A percentile compares a stretch with the other conserved stretches of the same genome.
Evolutionary conservation across 1,139 yeast species (phyloP).

Genomic region (Eremothecium sinecaudum): DNA sequence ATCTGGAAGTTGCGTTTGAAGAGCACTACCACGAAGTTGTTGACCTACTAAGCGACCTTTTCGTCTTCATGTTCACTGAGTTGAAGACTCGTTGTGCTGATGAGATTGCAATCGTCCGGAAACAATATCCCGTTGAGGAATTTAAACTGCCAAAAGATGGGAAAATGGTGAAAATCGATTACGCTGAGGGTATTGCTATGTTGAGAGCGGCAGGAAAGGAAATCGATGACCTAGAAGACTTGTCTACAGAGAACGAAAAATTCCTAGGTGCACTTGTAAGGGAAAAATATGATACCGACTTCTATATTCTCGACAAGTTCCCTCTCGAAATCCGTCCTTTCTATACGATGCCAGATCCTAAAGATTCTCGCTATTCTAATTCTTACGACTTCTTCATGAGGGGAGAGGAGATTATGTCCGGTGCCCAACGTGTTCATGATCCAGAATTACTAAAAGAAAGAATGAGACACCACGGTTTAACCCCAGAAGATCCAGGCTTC

Average conservation of each 20-base stretch:
- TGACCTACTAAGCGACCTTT: slow-evolving; percentile 73
- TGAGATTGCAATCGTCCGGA: slow-evolving; percentile 85
- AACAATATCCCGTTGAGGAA: slow-evolving; percentile 95
- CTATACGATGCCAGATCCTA: slow-evolving; percentile 98
- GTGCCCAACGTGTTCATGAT: slow-evolving; percentile 99
- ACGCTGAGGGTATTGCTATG: slow-evolving; percentile 82
- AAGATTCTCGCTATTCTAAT: slow-evolving; percentile 85
- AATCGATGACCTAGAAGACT: slow-evolving; percentile 78
- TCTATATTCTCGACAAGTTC: slow-evolving; percentile 95
- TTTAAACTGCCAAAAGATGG: slow-evolving; percentile 84
- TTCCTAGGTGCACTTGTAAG: slow-evolving; percentile 83
- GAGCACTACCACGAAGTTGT: slow-evolving; percentile 95
- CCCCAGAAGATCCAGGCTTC: slow-evolving; percentile 72
- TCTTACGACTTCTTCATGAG: slow-evolving; percentile 98
- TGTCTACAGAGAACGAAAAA: slow-evolving; percentile 90
- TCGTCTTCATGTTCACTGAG: slow-evolving; percentile 78
- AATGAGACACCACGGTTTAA: slow-evolving; percentile 74
- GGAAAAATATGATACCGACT: slow-evolving; percentile 92
- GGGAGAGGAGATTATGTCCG: slow-evolving; percentile 97
- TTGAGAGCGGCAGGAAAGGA: slow-evolving; percentile 78
- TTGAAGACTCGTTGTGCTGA: slow-evolving; percentile 67
- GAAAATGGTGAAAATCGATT: slow-evolving; percentile 83
- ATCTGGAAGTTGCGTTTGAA: slow-evolving; percentile 95
- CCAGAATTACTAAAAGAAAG: slow-evolving; percentile 71
- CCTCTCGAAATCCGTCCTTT: slow-evolving; percentile 95